Base-by-base conservation (phyloP, 1,139 yeast genomes). In the Debaryomyces coudertii region DNA sequence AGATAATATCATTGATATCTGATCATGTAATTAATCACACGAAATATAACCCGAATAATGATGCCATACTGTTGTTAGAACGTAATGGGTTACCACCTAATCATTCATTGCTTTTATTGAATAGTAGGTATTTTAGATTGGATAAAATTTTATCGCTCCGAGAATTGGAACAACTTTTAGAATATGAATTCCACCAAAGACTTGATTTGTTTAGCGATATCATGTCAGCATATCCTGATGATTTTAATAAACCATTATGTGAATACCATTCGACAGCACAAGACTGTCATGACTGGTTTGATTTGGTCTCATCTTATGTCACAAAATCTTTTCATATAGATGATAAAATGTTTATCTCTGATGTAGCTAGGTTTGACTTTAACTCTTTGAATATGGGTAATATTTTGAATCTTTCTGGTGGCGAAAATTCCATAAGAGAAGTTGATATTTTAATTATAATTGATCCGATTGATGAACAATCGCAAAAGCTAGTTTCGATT, bases 391-490 rank as follows among this genome's bases (percentile, higher is more conserved):
- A 68, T 33, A 58, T 59, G 42, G 59, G 61, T 2, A 60, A 71
- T 51, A 56, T 71, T 7, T 53, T 73, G 34, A 68, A 67, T 9
- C 52, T 71, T n/a, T 55, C 62, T n/a, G 56, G 60, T 20, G 51
- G 51, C 5, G 47, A 49, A 7, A 55, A 57, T 18, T 42, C 44
- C 0, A 49, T 56, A 2, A 58, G 63, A 11, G 63, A 68, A 14
- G 62, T 83, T 15, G 85, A 84, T 48, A 58, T 92, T 2, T 64
- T 80, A 5, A 69, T 87, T 1, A 68, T 87, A 2, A 55, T 88
- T 35, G 92, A 93, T 61, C 98, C 98, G 1, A 62, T 83, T 4
- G 78, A 80, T 47, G 90, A 86, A 53, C 58, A 69, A 20, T 79
- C 96, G 0, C 97, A 89, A 57, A 80, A 79, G 44, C 57, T 83